Evolutionary conservation across 1,139 yeast species (phyloP).

Genomic region (Blastobotrys buckinghamii): DNA sequence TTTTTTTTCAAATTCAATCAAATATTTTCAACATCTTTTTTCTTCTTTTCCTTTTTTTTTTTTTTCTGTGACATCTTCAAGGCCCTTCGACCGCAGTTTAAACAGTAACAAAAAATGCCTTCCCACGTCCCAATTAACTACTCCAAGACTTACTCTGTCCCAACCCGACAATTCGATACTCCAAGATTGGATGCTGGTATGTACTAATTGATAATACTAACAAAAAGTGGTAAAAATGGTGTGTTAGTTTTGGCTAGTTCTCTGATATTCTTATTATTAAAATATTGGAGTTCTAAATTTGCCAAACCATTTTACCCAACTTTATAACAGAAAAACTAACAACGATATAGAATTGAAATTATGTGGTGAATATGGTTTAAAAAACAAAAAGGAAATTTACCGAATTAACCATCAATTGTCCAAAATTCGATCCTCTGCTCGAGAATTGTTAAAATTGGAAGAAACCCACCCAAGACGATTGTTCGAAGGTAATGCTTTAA

Average conservation of each 20-base stretch:
- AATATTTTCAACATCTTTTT: too few relatives aligned
- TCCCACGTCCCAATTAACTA: constrained; percentile 74
- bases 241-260: neutral
- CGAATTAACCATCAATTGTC: constrained; percentile 98
- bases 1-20: too few relatives aligned
- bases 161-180: constrained; percentile 98
- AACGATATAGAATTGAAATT: constrained; percentile 94
- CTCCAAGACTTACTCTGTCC: constrained; percentile 99
- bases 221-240: neutral
- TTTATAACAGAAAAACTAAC: constrained; percentile 31
- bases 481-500: constrained; percentile 99
- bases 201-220: constrained; percentile 15
- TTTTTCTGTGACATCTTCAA: neutral
- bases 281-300: neutral
- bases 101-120: neutral
- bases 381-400: constrained; percentile 99
- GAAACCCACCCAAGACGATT: constrained; percentile 99
- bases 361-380: constrained; percentile 99
- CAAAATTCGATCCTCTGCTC: constrained; percentile 99
- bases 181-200: constrained; percentile 99
- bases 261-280: neutral
- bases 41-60: neutral
- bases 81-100: neutral
- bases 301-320: neutral
- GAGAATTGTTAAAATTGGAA: constrained; percentile 99